Percentiles rank a stretch among this genome's conserved stretches.
Conservation (phyloP, 1,284 basidiomycete species). For the Paramarasmius palmivorus region DNA sequence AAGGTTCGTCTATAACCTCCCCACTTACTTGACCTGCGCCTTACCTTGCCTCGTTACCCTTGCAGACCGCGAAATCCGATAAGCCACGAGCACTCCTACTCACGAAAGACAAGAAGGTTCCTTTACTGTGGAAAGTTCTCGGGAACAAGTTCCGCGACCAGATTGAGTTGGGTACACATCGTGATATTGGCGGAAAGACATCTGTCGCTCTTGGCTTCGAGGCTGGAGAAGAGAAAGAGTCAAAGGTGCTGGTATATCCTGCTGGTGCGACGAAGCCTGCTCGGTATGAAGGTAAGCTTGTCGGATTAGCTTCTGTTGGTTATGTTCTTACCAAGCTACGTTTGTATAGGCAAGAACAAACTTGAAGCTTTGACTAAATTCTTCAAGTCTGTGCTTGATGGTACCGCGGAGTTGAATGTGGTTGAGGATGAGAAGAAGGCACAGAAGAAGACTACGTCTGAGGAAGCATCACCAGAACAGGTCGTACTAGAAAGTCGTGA, state of each 20-base stretch:
- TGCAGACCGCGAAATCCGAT: slow-evolving; percentile 39
- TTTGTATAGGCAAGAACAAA: slow-evolving; percentile 55
- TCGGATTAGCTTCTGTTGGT: not conserved
- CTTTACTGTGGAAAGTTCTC: slow-evolving; percentile 84
- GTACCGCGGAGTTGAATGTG: slow-evolving; percentile 54
- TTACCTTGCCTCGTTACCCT: not conserved
- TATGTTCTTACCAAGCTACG: slow-evolving; percentile 4
- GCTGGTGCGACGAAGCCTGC: slow-evolving; percentile 53
- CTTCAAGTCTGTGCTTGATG: slow-evolving; percentile 67
- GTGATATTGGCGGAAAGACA: slow-evolving; percentile 64
- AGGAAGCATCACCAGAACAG: slow-evolving; percentile 26
- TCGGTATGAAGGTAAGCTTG: slow-evolving; percentile 60
- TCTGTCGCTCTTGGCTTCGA: slow-evolving; percentile 56
- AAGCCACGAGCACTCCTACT: slow-evolving; percentile 72
- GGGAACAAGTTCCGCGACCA: slow-evolving; percentile 72
- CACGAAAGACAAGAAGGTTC: slow-evolving; percentile 77
- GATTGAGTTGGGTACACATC: slow-evolving; percentile 68
- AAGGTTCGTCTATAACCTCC: slow-evolving; percentile 41
- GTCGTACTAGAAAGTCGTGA: too few species aligned
- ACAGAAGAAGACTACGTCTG: slow-evolving; percentile 39
- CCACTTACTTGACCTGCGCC: not conserved
- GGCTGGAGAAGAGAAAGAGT: slow-evolving; percentile 50
- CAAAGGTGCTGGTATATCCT: slow-evolving; percentile 69
- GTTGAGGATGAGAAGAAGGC: slow-evolving; percentile 35
- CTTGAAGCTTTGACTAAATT: slow-evolving; percentile 66